phyloP scores from a whole-genome alignment of 2,329 filamentous ascomycete genomes.

The Aureobasidium sp. region DNA sequence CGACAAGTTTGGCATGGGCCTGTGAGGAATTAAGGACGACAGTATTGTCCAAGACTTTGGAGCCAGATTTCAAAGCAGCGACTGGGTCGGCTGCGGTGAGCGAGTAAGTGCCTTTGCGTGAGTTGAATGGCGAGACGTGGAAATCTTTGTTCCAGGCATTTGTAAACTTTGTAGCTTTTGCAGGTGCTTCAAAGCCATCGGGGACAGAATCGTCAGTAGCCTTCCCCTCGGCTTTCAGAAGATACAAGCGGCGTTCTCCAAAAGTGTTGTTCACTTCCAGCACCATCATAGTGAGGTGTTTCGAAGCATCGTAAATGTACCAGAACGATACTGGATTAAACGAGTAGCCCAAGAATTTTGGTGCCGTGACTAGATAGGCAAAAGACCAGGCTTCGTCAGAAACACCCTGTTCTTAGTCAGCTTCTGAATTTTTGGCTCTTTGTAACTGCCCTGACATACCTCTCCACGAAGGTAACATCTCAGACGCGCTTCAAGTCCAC shows the following conservation, averaged over 20 bases:
- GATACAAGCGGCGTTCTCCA: conserved; percentile 60
- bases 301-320: conserved; percentile 60
- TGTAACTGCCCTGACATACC: conserved; percentile 41
- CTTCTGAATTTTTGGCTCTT: neutral
- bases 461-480: conserved; percentile 44
- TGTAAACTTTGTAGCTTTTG: conserved; percentile 32
- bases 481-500: conserved; percentile 57
- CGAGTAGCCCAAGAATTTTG: conserved; percentile 59
- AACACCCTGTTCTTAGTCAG: conserved; percentile 48
- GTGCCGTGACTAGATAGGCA: conserved; percentile 64
- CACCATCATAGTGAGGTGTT: conserved; percentile 55
- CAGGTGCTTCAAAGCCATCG: conserved; percentile 6
- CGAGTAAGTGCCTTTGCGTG: conserved; percentile 40
- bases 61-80: conserved; percentile 22
- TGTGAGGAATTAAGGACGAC: conserved; percentile 56
- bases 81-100: conserved; percentile 38
- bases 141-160: conserved; percentile 61
- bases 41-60: conserved; percentile 45
- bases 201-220: conserved; percentile 1
- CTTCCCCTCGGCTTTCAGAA: conserved; percentile 40
- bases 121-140: conserved; percentile 69
- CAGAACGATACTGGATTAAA: conserved; percentile 74
- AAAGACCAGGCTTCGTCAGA: conserved; percentile 53
- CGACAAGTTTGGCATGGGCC: conserved; percentile 51
- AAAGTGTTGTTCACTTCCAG: conserved; percentile 73